Percentiles rank a stretch among this genome's conserved stretches.
Conservation (phyloP, 371 early-diverging fungal genomes). For the Haplosporangium sp. region DNA sequence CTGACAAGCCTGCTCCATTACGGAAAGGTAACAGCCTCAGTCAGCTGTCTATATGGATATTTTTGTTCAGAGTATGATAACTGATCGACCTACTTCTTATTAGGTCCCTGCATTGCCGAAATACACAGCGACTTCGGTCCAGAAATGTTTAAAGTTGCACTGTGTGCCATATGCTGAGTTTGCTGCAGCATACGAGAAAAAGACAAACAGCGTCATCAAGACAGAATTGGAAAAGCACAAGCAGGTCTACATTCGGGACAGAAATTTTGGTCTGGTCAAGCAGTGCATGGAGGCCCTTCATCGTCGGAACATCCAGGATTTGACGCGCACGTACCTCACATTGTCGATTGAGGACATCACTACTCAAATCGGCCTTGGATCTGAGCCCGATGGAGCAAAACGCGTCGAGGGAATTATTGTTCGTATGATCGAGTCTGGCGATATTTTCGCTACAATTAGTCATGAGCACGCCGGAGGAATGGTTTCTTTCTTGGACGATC, state of each 20-base stretch:
- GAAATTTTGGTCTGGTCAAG: slow-evolving; percentile 77
- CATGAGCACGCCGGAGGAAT: slow-evolving; percentile 68
- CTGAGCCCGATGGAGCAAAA: slow-evolving; percentile 22
- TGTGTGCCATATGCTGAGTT: slow-evolving; percentile 67
- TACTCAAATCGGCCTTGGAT: slow-evolving; percentile 58
- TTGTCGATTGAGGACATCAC: slow-evolving; percentile 79
- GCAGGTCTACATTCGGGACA: slow-evolving; percentile 58
- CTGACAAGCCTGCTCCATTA: slow-evolving; percentile 71
- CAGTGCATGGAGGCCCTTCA: slow-evolving; percentile 71
- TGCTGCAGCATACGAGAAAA: slow-evolving; percentile 67
- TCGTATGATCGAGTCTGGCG: slow-evolving; percentile 62
- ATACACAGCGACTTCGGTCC: slow-evolving; percentile 66
- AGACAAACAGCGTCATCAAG: slow-evolving; percentile 27
- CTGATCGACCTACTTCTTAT: background rate
- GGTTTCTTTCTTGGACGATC: slow-evolving; percentile 77
- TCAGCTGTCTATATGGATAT: background rate
- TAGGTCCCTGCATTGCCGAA: slow-evolving; percentile 67
- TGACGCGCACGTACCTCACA: slow-evolving; percentile 83
- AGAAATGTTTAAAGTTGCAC: slow-evolving; percentile 61
- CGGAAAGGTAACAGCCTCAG: slow-evolving; percentile 58
- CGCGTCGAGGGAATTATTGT: slow-evolving; percentile 48
- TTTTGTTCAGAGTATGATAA: background rate
- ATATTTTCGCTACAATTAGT: slow-evolving; percentile 73
- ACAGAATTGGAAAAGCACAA: slow-evolving; percentile 26
- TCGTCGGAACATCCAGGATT: slow-evolving; percentile 71